Evolutionary conservation across 208 protist genomes (phyloP), one percentile per base, ranked within the genome.

Genomic region (Naegleria gruberi): DNA sequence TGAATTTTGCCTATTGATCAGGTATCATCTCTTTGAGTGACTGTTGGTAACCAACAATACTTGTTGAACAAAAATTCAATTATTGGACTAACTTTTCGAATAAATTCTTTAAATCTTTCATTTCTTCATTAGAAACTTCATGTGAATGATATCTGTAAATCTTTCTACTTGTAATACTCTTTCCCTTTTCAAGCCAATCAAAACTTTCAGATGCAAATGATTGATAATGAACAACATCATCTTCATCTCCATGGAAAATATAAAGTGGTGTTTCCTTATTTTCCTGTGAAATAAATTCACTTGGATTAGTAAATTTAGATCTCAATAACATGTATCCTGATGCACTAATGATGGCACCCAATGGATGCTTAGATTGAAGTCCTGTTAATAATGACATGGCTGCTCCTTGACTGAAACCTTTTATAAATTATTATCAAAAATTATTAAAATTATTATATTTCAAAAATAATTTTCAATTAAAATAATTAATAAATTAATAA

Each of bases 191-290:
- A 10, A 87, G 12, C 42, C 42, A 10, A 55, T 87, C 44, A 87
- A 55, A 87, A 10, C 6, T 23, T 41, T 55, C 26, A 15, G 7
- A 41, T 41, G 83, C 83, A 55, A 77, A 77, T 37, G 26, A 55
- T 40, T 87, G 43, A 41, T 87, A 87, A 37, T 30, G 19, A 5
- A 87, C 83, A 37, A 87, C 83, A 34, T 87, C n/a, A 55, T 87
- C 83, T 26, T 55, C 44, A 15, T 55, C 17, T 47, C 83, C 83
- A 87, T 87, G 83, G n/a, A 41, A 55, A 87, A 87, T 55, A 55
- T 87, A 87, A 12, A 87, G 6, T n/a, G 83, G 83, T 41, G 34
- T 55, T 37, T 19, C 19, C 19, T 37, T 77, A 55, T 87, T 87
- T 10, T 87, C n/a, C 55, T 87, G 43, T 55, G 23, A 41, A 41